Conservation (phyloP, 2,329 filamentous ascomycete species). For the Graphiopsis chlorocephala region DNA sequence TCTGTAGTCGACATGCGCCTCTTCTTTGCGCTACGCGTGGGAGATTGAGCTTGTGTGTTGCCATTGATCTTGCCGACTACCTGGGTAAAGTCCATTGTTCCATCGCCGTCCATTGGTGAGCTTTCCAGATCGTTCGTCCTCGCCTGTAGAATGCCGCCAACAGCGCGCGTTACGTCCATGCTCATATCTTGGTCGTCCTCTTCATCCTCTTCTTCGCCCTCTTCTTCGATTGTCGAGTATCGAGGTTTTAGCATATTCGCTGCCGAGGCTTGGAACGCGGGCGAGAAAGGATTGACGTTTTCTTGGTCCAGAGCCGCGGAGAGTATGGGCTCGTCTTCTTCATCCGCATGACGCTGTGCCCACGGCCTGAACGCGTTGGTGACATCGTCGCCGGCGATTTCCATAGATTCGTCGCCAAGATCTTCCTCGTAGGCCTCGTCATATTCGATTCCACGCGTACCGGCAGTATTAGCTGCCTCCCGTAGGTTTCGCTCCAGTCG, state of each 20-base stretch:
- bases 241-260: conserved; percentile 19
- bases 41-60: conserved; percentile 26
- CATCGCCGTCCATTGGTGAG: conserved; percentile 42
- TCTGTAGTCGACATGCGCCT: conserved; percentile 41
- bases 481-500: conserved; percentile 75
- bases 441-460: conserved; percentile 64
- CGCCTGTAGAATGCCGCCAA: conserved; percentile 72
- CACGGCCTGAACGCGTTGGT: conserved; percentile 73
- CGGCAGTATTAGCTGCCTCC: conserved; percentile 71
- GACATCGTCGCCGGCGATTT: conserved; percentile 61
- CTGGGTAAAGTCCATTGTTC: conserved; percentile 57
- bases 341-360: conserved; percentile 55
- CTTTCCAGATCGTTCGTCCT: conserved; percentile 31
- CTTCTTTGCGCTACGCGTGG: conserved; percentile 40
- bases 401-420: conserved; percentile 51
- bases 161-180: conserved; percentile 86
- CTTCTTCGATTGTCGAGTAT: conserved; percentile 30
- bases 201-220: conserved; percentile 52
- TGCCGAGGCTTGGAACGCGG: conserved; percentile 39
- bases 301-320: conserved; percentile 45
- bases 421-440: conserved; percentile 58
- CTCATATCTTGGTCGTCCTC: conserved; percentile 66
- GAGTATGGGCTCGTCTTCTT: conserved; percentile 19
- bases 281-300: conserved; percentile 49
- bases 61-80: conserved; percentile 52